phyloP scores from a whole-genome alignment of 148 eudicot species.

The Euryodendron excelsum region DNA sequence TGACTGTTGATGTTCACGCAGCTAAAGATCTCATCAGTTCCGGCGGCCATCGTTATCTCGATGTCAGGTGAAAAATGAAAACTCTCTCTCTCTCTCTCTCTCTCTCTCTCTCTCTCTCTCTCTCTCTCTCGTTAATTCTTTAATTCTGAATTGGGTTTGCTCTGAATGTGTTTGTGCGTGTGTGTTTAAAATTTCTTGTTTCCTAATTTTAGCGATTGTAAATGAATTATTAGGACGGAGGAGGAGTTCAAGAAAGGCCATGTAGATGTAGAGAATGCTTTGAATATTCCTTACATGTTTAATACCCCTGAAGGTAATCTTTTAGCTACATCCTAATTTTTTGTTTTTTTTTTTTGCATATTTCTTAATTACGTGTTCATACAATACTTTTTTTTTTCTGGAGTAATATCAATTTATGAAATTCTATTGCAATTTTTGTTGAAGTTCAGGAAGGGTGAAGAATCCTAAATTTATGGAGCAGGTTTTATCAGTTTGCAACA shows the following conservation, averaged over 20 bases:
- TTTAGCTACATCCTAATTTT: too few relatives aligned
- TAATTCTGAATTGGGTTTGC: background rate
- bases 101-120: too few relatives aligned
- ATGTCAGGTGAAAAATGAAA: constrained; percentile 55
- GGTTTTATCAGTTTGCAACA: constrained; percentile 36
- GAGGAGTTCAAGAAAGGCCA: constrained; percentile 58
- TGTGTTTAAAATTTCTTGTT: background rate
- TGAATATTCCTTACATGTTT: constrained; percentile 67
- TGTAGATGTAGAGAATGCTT: constrained; percentile 33
- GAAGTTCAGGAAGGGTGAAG: constrained; percentile 52
- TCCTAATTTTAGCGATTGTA: background rate
- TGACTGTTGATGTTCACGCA: constrained; percentile 53
- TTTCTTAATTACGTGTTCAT: too few relatives aligned
- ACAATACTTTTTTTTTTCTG: background rate
- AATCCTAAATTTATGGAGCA: constrained; percentile 57
- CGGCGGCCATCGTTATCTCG: constrained; percentile 64
- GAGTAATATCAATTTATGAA: background rate
- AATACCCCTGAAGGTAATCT: background rate
- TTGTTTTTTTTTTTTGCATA: background rate
- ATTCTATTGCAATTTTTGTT: background rate
- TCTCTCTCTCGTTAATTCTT: background rate
- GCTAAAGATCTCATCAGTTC: constrained; percentile 46
- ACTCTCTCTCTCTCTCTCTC: background rate
- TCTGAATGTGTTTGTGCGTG: too few relatives aligned
- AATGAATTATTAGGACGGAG: constrained; percentile 42